Percentiles rank a stretch among this genome's conserved stretches.
These are phyloP conservation scores for Penicillium cinerascens DNA, from an alignment of 495 filamentous ascomycete species.

Conservation along the genomic window DNA sequence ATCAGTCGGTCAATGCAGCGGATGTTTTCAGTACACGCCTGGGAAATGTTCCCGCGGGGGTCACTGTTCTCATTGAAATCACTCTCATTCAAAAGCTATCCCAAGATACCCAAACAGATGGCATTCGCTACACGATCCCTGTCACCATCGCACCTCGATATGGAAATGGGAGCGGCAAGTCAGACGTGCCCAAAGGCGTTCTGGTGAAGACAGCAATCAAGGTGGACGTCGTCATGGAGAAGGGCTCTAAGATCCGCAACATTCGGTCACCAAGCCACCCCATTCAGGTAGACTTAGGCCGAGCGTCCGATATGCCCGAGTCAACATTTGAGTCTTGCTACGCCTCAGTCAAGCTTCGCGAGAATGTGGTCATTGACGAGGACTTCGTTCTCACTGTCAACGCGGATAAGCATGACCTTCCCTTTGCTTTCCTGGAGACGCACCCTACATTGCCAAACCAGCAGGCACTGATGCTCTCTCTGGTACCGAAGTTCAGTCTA, in stretches of 20 bases:
- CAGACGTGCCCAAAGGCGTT: not conserved
- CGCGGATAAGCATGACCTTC: slow-evolving; percentile 4
- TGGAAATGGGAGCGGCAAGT: slow-evolving; percentile 27
- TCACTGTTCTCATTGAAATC: too few relatives aligned
- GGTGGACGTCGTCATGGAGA: slow-evolving; percentile 56
- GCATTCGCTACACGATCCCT: slow-evolving; percentile 62
- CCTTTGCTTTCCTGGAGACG: slow-evolving; percentile 9
- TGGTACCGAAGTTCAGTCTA: slow-evolving; percentile 9
- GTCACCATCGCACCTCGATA: slow-evolving; percentile 61
- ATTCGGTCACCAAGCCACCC: slow-evolving; percentile 63
- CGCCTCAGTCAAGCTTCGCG: slow-evolving; percentile 56
- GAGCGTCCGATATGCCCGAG: slow-evolving; percentile 36
- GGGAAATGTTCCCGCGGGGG: too few relatives aligned
- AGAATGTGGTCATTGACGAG: slow-evolving; percentile 38
- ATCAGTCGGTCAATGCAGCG: slow-evolving; percentile 42
- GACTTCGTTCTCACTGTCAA: slow-evolving; percentile 41
- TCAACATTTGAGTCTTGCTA: slow-evolving; percentile 46
- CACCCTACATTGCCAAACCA: slow-evolving; percentile 7
- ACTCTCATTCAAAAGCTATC: too few relatives aligned
- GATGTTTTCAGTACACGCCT: too few relatives aligned
- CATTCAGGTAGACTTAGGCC: slow-evolving; percentile 58
- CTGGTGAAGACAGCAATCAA: slow-evolving; percentile 49
- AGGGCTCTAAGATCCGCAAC: slow-evolving; percentile 50
- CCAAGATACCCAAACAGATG: slow-evolving; percentile 57
- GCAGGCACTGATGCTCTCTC: slow-evolving; percentile 9